Percentiles rank a stretch among this genome's conserved stretches.
phyloP scores from a whole-genome alignment of 2,329 filamentous ascomycete species.

The Polytolypa hystricis region DNA sequence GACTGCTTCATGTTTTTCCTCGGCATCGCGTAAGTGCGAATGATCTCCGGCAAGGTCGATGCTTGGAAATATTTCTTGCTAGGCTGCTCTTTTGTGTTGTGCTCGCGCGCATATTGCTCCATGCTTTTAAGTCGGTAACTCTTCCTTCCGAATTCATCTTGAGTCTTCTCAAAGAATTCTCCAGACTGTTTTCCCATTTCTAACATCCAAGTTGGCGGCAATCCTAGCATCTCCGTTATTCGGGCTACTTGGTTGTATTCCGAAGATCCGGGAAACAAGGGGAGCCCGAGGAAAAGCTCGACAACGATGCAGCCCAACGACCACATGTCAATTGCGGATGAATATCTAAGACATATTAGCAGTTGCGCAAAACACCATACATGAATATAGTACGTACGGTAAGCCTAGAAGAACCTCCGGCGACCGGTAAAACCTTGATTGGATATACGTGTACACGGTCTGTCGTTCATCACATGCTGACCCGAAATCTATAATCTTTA shows the following conservation, averaged over 20 bases:
- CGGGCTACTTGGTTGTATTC: conserved; percentile 97
- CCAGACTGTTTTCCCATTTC: conserved; percentile 97
- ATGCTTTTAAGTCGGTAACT: conserved; percentile 90
- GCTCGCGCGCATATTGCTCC: conserved; percentile 94
- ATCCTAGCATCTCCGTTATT: conserved; percentile 95
- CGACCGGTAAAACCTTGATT: conserved; percentile 94
- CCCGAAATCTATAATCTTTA: conserved; percentile 99
- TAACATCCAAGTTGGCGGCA: conserved; percentile 97
- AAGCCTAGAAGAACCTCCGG: conserved; percentile 91
- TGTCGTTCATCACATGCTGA: conserved; percentile 97
- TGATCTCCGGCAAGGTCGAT: conserved; percentile 88
- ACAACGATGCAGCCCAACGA: conserved; percentile 97
- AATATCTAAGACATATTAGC: conserved; percentile 48
- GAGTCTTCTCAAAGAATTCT: conserved; percentile 89
- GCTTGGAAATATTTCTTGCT: conserved; percentile 99
- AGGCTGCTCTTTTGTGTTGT: conserved; percentile 92
- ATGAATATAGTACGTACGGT: conserved; percentile 40
- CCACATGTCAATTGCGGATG: conserved; percentile 99
- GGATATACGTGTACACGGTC: conserved; percentile 98
- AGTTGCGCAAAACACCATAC: not conserved
- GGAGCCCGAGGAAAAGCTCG: conserved; percentile 87
- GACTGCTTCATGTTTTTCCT: conserved; percentile 98
- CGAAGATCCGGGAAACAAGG: conserved; percentile 90
- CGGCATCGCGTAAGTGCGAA: conserved; percentile 95
- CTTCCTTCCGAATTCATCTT: conserved; percentile 84